phyloP scores from a whole-genome alignment of 2,329 filamentous ascomycete species.

The Chrysoporthe austroafricana region DNA sequence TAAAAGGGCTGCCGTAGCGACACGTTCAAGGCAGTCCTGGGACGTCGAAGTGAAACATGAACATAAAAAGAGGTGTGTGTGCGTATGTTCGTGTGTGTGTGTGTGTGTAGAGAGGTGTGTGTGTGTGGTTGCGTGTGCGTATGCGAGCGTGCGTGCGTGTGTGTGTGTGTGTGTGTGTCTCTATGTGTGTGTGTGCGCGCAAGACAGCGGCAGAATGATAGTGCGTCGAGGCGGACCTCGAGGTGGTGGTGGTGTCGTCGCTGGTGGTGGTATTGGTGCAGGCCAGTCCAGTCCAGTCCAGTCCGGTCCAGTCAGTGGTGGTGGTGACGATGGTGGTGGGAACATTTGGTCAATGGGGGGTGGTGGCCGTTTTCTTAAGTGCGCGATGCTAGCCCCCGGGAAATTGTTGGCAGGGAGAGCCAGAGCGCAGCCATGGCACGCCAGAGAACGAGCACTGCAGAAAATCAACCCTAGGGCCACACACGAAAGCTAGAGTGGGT shows the following conservation, averaged over 20 bases:
- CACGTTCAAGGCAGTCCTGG: slow-evolving; percentile 18
- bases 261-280: too few species aligned
- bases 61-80: neutral
- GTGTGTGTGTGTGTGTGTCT: neutral
- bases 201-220: slow-evolving; percentile 1
- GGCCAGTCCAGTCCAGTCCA: neutral
- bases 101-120: too few species aligned
- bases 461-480: neutral
- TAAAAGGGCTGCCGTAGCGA: slow-evolving; percentile 11
- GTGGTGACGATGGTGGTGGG: slow-evolving; percentile 26
- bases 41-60: slow-evolving; percentile 23
- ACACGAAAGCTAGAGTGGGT: slow-evolving; percentile 7
- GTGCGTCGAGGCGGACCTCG: slow-evolving; percentile 15
- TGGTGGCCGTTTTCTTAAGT: slow-evolving; percentile 28
- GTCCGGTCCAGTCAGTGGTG: neutral
- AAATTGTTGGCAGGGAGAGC: slow-evolving; percentile 28
- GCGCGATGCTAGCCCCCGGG: slow-evolving; percentile 28
- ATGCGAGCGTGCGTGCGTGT: neutral
- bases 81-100: neutral
- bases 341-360: slow-evolving; percentile 24
- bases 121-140: neutral
- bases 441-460: slow-evolving; percentile 4
- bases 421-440: neutral
- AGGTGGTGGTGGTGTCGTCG: neutral
- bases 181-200: neutral